A percentile compares a stretch with the other conserved stretches of the same genome.
These are phyloP conservation scores for Venturia nashicola DNA, from an alignment of 2,329 filamentous ascomycete species.

Conservation along the genomic window DNA sequence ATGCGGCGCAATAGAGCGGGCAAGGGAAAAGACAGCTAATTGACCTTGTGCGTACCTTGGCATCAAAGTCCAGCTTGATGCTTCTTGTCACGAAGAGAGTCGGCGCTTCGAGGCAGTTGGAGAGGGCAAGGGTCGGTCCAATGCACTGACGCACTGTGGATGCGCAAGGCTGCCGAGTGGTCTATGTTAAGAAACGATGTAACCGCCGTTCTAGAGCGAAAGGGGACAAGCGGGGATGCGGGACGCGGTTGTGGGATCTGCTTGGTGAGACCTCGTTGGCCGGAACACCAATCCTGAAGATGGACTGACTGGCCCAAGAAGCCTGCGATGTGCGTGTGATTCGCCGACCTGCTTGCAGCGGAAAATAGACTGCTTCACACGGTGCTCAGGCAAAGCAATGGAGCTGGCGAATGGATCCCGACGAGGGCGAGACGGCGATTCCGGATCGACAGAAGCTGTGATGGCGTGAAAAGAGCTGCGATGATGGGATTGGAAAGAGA, in stretches of 20 bases:
- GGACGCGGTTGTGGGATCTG: neutral
- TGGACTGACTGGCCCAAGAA: neutral
- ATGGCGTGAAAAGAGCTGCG: too few relatives aligned
- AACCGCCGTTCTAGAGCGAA: neutral
- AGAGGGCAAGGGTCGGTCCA: neutral
- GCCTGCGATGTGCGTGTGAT: neutral
- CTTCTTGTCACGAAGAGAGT: neutral
- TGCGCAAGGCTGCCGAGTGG: neutral
- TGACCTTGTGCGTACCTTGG: neutral
- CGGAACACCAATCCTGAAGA: neutral
- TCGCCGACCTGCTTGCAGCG: neutral
- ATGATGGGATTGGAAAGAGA: neutral
- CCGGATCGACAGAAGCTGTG: too few relatives aligned
- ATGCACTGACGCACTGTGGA: neutral
- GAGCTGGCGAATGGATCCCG: too few relatives aligned
- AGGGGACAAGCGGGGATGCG: neutral
- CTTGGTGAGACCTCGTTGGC: neutral
- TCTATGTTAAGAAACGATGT: neutral
- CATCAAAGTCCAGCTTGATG: neutral
- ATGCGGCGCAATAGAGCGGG: neutral
- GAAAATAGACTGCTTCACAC: neutral
- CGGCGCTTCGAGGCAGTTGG: conserved; percentile 2
- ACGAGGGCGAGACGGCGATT: too few relatives aligned
- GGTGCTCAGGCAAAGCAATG: too few relatives aligned
- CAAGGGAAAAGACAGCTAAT: conserved; percentile 1